These are phyloP conservation scores for Komagataea norvegica DNA, from an alignment of 1,139 yeast species.

Conservation along the genomic window DNA sequence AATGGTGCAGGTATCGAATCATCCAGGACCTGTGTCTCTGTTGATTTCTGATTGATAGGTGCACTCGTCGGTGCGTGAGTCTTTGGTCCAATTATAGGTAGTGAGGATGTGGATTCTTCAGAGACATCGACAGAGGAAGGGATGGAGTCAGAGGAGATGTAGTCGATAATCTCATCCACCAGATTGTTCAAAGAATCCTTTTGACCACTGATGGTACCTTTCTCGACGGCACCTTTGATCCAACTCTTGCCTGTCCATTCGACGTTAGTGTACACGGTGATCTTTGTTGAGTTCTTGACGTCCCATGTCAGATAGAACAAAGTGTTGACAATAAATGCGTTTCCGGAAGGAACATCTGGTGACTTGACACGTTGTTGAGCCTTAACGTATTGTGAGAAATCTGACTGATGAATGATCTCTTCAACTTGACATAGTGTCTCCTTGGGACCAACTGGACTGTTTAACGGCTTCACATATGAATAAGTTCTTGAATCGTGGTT, in stretches of 20 bases:
- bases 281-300: constrained; percentile 55
- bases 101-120: constrained; percentile 16
- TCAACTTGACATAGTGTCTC: constrained; percentile 77
- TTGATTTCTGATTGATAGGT: constrained; percentile 47
- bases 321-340: constrained; percentile 70
- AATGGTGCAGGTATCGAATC: constrained; percentile 69
- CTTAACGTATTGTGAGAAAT: constrained; percentile 50
- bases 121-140: constrained; percentile 16
- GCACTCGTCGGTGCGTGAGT: constrained; percentile 51
- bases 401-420: constrained; percentile 61
- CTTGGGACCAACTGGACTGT: constrained; percentile 87
- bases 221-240: constrained; percentile 51
- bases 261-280: constrained; percentile 62
- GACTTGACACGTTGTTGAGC: constrained; percentile 70
- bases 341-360: constrained; percentile 95
- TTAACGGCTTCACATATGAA: constrained; percentile 72
- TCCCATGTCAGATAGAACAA: constrained; percentile 65
- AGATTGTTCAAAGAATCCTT: constrained; percentile 48
- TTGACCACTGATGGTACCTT: constrained; percentile 62
- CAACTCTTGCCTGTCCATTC: constrained; percentile 70
- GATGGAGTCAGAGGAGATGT: constrained; percentile 1
- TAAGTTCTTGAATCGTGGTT: constrained; percentile 47
- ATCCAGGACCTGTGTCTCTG: constrained; percentile 60
- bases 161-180: constrained; percentile 37
- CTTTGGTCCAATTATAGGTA: constrained; percentile 48